A percentile compares a stretch with the other conserved stretches of the same genome.
phyloP scores from a whole-genome alignment of 2,329 filamentous ascomycete species.

The Hymenoscyphus linearis region DNA sequence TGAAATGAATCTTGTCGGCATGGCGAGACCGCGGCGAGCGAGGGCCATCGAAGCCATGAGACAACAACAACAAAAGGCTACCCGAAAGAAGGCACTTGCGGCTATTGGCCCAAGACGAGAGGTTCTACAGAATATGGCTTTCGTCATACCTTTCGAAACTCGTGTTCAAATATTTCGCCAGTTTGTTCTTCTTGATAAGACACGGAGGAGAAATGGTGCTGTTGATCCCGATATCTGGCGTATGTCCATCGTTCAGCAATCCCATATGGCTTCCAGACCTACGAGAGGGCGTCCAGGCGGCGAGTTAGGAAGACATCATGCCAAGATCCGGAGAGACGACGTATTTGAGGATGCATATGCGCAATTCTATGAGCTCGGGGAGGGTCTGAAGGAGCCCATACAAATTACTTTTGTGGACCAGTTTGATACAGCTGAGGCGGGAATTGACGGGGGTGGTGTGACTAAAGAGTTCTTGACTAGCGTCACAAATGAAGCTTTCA shows the following conservation, averaged over 20 bases:
- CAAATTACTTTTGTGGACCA: conserved; percentile 95
- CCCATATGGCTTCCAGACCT: conserved; percentile 19
- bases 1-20: conserved; percentile 44
- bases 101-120: conserved; percentile 81
- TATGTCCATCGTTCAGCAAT: conserved; percentile 46
- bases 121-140: conserved; percentile 92
- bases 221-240: conserved; percentile 74
- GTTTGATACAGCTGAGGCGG: conserved; percentile 80
- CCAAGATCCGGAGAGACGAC: conserved; percentile 69
- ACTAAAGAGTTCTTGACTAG: conserved; percentile 96
- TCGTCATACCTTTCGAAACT: conserved; percentile 89
- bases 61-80: conserved; percentile 59
- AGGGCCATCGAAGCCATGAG: conserved; percentile 57
- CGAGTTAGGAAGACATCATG: conserved; percentile 59
- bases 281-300: conserved; percentile 21
- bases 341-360: conserved; percentile 83
- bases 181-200: conserved; percentile 81
- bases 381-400: conserved; percentile 87
- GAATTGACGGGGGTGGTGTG: conserved; percentile 94
- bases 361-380: conserved; percentile 75
- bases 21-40: conserved; percentile 56
- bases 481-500: conserved; percentile 80
- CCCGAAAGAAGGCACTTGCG: conserved; percentile 67
- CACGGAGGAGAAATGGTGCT: conserved; percentile 64
- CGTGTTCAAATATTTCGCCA: conserved; percentile 89